Evolutionary conservation across 2,329 filamentous ascomycete species (phyloP).

Genomic region (Karstenula rhodostoma): DNA sequence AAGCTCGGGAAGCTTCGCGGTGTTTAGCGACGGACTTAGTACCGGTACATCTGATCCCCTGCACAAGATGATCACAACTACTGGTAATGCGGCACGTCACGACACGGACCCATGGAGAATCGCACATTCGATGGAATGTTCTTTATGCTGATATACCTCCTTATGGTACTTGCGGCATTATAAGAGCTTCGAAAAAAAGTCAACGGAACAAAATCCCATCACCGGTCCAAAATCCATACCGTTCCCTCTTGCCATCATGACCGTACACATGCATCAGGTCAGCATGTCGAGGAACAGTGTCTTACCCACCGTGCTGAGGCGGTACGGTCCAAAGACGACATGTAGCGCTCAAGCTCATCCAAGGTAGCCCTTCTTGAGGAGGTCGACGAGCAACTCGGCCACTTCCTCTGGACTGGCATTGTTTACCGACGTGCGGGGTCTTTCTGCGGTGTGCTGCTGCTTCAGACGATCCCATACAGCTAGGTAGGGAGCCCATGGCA

Average conservation of each 20-base stretch:
- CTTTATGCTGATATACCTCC: background rate
- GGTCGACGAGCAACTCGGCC: background rate
- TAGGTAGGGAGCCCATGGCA: background rate
- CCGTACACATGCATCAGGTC: background rate
- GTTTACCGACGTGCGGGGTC: background rate
- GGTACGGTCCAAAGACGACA: background rate
- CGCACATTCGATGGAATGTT: background rate
- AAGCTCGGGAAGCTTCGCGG: slow-evolving; percentile 20
- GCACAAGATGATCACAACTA: background rate
- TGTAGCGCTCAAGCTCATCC: background rate
- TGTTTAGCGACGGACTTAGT: slow-evolving; percentile 18
- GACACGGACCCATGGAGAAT: background rate
- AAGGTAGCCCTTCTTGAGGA: background rate
- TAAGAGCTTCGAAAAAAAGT: background rate
- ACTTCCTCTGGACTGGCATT: background rate
- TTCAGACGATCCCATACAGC: background rate
- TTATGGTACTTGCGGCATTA: background rate
- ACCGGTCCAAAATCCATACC: background rate
- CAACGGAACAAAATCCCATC: background rate
- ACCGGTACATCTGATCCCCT: too few species aligned
- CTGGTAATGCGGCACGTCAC: too few species aligned
- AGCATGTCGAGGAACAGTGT: background rate
- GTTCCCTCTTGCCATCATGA: background rate
- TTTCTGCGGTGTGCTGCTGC: background rate
- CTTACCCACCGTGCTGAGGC: background rate